These are phyloP conservation scores for Chrysanthemum lavandulifolium DNA, from an alignment of 129 eudicot genomes.

Conservation along the genomic window DNA sequence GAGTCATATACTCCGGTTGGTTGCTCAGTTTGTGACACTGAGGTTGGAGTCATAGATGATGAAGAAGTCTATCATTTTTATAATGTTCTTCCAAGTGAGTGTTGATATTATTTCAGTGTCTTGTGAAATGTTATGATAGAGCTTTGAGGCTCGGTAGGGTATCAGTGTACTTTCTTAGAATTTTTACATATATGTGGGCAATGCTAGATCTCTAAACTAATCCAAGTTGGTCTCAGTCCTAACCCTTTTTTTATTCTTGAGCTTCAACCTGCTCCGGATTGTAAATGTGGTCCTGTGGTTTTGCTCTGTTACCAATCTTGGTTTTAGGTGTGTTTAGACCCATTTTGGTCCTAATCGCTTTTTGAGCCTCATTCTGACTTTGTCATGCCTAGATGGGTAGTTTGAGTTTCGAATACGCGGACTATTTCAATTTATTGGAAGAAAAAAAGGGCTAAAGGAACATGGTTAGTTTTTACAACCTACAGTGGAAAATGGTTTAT, in stretches of 20 bases:
- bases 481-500: too few relatives aligned
- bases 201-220: too few relatives aligned
- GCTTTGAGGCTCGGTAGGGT: too few relatives aligned
- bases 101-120: conserved; percentile 32
- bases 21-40: conserved; percentile 78
- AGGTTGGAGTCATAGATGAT: conserved; percentile 82
- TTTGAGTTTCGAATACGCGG: too few relatives aligned
- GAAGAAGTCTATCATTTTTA: conserved; percentile 90
- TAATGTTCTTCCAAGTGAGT: conserved; percentile 86
- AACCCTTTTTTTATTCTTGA: too few relatives aligned
- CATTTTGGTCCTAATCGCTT: neutral
- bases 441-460: too few relatives aligned
- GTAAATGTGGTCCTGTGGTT: neutral
- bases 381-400: conserved; percentile 3
- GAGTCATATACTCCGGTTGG: conserved; percentile 57
- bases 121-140: neutral
- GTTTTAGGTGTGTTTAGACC: neutral
- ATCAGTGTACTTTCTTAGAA: neutral
- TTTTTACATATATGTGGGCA: too few relatives aligned
- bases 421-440: too few relatives aligned
- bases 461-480: too few relatives aligned
- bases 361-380: conserved; percentile 18
- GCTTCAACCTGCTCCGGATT: neutral
- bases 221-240: too few relatives aligned
- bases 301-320: neutral